Percentiles rank a stretch among this genome's conserved stretches.
phyloP scores from a whole-genome alignment of 164 flowering plant genomes.

The Piper longum region DNA sequence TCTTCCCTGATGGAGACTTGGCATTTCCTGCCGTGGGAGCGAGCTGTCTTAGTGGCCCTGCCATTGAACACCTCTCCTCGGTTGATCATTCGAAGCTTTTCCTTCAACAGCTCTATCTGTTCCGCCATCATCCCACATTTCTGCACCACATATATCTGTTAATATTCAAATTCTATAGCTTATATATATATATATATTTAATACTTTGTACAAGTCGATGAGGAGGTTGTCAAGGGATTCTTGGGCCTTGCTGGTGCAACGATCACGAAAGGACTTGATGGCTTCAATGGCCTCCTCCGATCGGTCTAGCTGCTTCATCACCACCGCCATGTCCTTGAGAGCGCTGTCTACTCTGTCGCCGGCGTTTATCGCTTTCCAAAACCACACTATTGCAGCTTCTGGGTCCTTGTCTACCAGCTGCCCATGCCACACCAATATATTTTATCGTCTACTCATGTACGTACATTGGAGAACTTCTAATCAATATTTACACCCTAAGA shows the following conservation, averaged over 20 bases:
- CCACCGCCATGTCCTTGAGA: constrained; percentile 92
- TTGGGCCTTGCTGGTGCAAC: constrained; percentile 77
- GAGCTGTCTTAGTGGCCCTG: constrained; percentile 72
- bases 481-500: neutral
- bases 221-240: constrained; percentile 82
- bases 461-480: neutral
- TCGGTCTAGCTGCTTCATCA: constrained; percentile 82
- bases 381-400: constrained; percentile 64
- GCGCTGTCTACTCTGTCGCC: constrained; percentile 93
- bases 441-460: neutral
- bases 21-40: constrained; percentile 83
- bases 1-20: constrained; percentile 82
- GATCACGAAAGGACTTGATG: constrained; percentile 58
- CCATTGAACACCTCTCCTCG: constrained; percentile 88
- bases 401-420: constrained; percentile 78
- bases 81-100: constrained; percentile 57
- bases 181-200: too few species aligned
- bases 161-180: too few species aligned
- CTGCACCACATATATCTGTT: constrained; percentile 17
- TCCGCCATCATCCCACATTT: constrained; percentile 76
- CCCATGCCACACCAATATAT: neutral
- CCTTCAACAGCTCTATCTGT: constrained; percentile 64
- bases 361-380: constrained; percentile 86
- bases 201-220: constrained; percentile 81
- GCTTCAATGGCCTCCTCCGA: constrained; percentile 93